Base-by-base conservation (phyloP, 2,329 filamentous ascomycete genomes). In the Hypoxylon sp. region DNA sequence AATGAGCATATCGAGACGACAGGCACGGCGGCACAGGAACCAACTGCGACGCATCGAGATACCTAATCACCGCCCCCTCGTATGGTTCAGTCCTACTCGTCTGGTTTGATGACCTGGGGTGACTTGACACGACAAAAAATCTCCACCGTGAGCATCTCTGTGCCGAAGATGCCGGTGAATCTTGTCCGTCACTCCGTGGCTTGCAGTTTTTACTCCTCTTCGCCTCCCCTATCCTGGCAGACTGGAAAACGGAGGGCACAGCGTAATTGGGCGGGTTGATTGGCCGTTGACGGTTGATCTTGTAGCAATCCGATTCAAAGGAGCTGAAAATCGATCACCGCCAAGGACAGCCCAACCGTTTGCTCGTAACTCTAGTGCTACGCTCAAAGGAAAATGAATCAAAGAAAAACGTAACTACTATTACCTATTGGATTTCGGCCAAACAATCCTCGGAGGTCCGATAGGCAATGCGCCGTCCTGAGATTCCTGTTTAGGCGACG, bases 161-260 rank as follows among this genome's bases (percentile, higher is more conserved):
- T 71, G 69, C 71, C 67, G 69, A 71, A 73, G 62, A 66, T 68
- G 70, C 71, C 69, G 68, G 67, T 59, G 69, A 62, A 64, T 71
- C 47, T 67, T 8, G 64, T 65, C 62, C 50, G 62, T 67, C 56
- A 66, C 61, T 67, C 61, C 61, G 71, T 71, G 63, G 71, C 71
- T 68, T 69, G 66, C 66, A 68, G 46, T 56, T 69, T 27, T 37
- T 55, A 29, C 47, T 68, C 56, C 57, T 67, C 65, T 42, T 63
- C 64, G 42, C 67, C 61, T 62, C 65, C 54, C 70, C 35, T 72
- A 63, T 47, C 63, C 58, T 58, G 51, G 24, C 24, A 27, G 5
- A 27, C 58, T 58, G 58, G 50, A 65, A 44, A 51, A 48, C 56
- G 53, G 47, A 65, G 46, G 56, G 55, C 68, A 65, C 51, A 60